phyloP scores from a whole-genome alignment of 2,329 filamentous ascomycete species.

The Aspergillus candidus region DNA sequence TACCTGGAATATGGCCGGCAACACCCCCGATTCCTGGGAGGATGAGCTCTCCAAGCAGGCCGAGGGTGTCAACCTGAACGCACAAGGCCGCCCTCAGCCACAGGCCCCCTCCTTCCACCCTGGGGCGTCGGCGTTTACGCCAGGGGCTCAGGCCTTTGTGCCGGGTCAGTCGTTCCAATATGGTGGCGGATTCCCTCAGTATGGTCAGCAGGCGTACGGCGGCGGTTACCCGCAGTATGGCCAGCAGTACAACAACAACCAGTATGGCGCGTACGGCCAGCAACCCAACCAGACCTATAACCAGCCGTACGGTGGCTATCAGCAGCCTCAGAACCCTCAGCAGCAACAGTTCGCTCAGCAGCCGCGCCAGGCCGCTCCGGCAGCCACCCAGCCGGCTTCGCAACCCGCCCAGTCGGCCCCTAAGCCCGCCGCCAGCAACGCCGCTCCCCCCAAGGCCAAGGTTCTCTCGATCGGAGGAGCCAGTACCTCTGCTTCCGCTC shows the following conservation, averaged over 20 bases:
- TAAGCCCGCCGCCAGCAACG: slow-evolving; percentile 43
- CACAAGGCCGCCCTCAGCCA: slow-evolving; percentile 43
- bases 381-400: slow-evolving; percentile 9
- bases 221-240: slow-evolving; percentile 46
- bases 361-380: slow-evolving; percentile 32
- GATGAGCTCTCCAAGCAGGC: slow-evolving; percentile 77
- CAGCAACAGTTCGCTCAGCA: slow-evolving; percentile 27
- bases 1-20: slow-evolving; percentile 64
- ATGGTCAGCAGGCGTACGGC: slow-evolving; percentile 39
- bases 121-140: slow-evolving; percentile 58
- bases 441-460: slow-evolving; percentile 51
- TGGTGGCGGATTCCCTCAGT: slow-evolving; percentile 49
- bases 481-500: slow-evolving; percentile 36
- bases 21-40: slow-evolving; percentile 81
- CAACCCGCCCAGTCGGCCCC: slow-evolving; percentile 40
- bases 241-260: slow-evolving; percentile 40
- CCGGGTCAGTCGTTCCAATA: slow-evolving; percentile 64
- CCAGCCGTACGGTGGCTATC: slow-evolving; percentile 38
- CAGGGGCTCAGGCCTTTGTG: slow-evolving; percentile 64
- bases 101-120: slow-evolving; percentile 56
- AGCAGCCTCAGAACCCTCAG: slow-evolving; percentile 44
- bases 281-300: slow-evolving; percentile 40
- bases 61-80: slow-evolving; percentile 68
- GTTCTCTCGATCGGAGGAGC: slow-evolving; percentile 55
- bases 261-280: slow-evolving; percentile 41